Conservation (phyloP, 805 yeast species). For the Ogataea wickerhamii region DNA sequence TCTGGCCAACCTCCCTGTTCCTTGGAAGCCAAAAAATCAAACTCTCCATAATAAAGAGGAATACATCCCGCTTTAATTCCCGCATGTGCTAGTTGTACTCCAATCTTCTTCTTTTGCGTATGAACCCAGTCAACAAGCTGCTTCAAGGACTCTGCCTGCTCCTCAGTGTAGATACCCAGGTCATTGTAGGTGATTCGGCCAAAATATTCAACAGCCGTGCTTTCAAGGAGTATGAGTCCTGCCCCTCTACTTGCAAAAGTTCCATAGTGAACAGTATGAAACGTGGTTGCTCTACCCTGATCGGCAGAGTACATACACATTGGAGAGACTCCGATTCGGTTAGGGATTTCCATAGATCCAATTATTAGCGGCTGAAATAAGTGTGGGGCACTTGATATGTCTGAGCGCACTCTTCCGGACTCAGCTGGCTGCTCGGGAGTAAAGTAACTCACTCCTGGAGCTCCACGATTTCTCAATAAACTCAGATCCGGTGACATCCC, state of each 20-base stretch:
- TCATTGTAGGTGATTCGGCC: conserved; percentile 24
- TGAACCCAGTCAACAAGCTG: conserved; percentile 44
- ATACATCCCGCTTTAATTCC: conserved; percentile 42
- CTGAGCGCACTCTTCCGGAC: conserved; percentile 33
- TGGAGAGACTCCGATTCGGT: conserved; percentile 55
- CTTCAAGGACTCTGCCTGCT: conserved; percentile 40
- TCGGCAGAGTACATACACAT: conserved; percentile 51
- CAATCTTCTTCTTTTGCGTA: conserved; percentile 42
- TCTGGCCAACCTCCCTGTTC: conserved; percentile 42
- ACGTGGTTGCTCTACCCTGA: conserved; percentile 41
- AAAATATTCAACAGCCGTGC: conserved; percentile 21
- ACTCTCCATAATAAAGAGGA: conserved; percentile 16
- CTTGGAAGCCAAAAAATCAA: conserved; percentile 31
- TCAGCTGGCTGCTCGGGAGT: conserved; percentile 31
- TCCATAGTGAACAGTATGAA: conserved; percentile 49
- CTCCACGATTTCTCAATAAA: conserved; percentile 3
- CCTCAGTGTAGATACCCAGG: conserved; percentile 49
- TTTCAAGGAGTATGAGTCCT: conserved; percentile 47
- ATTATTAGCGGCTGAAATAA: conserved; percentile 44
- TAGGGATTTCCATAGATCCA: conserved; percentile 38
- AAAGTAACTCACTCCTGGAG: conserved; percentile 21
- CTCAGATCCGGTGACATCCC: conserved; percentile 4
- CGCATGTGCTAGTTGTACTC: conserved; percentile 53
- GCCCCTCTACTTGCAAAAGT: conserved; percentile 46
- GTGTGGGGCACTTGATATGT: conserved; percentile 30